Conservation (phyloP, 306 rosid genomes). For the Casuarina equisetifolia region DNA sequence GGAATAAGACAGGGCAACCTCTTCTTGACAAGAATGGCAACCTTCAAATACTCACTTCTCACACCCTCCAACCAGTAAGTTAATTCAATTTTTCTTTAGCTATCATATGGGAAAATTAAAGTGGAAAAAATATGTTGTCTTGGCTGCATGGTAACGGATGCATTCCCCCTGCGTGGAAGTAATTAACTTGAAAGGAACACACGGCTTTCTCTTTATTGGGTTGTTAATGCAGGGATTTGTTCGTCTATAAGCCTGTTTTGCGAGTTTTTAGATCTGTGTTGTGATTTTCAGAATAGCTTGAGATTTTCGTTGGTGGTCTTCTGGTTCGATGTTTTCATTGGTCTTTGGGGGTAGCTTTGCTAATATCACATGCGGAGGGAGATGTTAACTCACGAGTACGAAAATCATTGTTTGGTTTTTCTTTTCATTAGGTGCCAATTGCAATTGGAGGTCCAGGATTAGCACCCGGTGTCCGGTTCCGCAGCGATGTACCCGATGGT, state of each 20-base stretch:
- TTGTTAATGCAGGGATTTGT: background rate
- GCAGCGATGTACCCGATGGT: conserved; percentile 68
- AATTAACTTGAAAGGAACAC: background rate
- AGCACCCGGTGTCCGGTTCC: conserved; percentile 63
- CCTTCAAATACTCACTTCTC: conserved; percentile 91
- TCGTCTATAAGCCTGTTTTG: background rate
- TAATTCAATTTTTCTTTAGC: background rate
- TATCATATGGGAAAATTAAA: background rate
- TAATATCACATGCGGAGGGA: too few relatives aligned
- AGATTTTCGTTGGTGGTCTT: conserved; percentile 7
- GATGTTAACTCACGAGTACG: conserved; percentile 6
- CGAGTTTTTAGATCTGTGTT: background rate
- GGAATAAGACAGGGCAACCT: conserved; percentile 84
- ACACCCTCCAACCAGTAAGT: conserved; percentile 96
- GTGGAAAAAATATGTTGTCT: background rate
- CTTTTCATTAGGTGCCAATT: conserved; percentile 68
- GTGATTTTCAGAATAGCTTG: background rate
- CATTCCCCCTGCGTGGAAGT: background rate
- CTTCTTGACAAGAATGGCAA: conserved; percentile 77
- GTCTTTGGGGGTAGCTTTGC: background rate
- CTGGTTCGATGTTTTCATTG: too few relatives aligned
- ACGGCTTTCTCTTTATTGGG: background rate
- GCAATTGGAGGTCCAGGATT: conserved; percentile 99
- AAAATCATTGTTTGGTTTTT: background rate
- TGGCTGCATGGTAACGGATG: background rate